phyloP scores from a whole-genome alignment of 768 basidiomycete genomes.

The Collybia sp. region DNA sequence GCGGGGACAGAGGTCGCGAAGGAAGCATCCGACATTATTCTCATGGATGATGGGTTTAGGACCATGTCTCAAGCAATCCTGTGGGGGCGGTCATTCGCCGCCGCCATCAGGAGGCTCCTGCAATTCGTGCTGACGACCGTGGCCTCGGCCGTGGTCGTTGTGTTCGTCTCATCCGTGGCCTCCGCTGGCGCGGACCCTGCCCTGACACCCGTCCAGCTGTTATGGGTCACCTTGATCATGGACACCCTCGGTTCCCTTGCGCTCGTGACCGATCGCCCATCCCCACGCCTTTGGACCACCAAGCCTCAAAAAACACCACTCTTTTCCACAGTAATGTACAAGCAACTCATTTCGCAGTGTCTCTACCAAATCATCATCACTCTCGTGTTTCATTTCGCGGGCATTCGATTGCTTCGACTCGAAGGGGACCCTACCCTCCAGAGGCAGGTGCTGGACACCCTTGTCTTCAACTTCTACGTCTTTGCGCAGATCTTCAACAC shows the following conservation, averaged over 20 bases:
- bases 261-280: conserved; percentile 91
- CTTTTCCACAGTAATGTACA: conserved; percentile 90
- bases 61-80: not conserved
- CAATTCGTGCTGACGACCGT: conserved; percentile 93
- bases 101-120: conserved; percentile 86
- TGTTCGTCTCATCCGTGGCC: conserved; percentile 81
- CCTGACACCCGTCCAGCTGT: conserved; percentile 85
- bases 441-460: conserved; percentile 56
- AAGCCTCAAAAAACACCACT: conserved; percentile 88
- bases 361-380: conserved; percentile 76
- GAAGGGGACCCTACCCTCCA: conserved; percentile 28
- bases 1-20: not conserved
- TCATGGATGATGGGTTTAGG: conserved; percentile 1
- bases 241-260: conserved; percentile 96
- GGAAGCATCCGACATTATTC: not conserved
- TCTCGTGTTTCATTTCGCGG: conserved; percentile 83
- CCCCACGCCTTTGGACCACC: conserved; percentile 69
- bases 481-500: conserved; percentile 96
- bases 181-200: conserved; percentile 72
- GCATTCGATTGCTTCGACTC: conserved; percentile 61
- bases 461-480: conserved; percentile 94
- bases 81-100: not conserved
- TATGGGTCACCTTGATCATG: conserved; percentile 98
- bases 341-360: conserved; percentile 87
- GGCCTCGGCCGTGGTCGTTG: conserved; percentile 88